Conservation (phyloP, 2,329 filamentous ascomycete genomes). For the Venturia nashicola region DNA sequence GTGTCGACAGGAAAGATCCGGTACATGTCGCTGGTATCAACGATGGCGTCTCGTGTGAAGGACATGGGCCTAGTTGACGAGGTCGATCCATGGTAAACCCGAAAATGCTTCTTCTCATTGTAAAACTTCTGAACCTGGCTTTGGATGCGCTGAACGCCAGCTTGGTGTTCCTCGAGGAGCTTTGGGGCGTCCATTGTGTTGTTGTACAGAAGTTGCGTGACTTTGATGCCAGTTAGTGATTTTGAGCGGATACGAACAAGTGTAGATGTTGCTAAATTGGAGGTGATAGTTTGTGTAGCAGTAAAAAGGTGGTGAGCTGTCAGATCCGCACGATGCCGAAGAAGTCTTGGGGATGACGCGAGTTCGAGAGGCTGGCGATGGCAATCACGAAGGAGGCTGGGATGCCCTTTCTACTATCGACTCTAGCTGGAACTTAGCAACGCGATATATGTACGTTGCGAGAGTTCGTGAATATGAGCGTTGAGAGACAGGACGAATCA, state of each 20-base stretch:
- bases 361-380: not conserved
- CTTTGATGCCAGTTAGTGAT: not conserved
- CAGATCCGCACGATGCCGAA: not conserved
- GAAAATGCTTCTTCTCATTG: constrained; percentile 31
- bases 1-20: constrained; percentile 50
- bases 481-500: not conserved
- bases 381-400: not conserved
- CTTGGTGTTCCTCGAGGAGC: not conserved
- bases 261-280: not conserved
- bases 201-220: not conserved
- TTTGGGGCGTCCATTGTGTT: not conserved
- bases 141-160: not conserved
- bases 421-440: not conserved
- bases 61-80: constrained; percentile 54
- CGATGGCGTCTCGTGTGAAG: constrained; percentile 36
- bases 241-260: not conserved
- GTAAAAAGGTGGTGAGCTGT: not conserved
- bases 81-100: constrained; percentile 67
- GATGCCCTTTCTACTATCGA: not conserved
- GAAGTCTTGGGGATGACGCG: constrained; percentile 2
- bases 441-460: not conserved
- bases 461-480: not conserved
- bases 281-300: not conserved
- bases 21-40: constrained; percentile 54
- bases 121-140: not conserved